Percentiles rank a stretch among this genome's conserved stretches.
Conservation (phyloP, 345 rosid species). For the Salix koriyanagi region DNA sequence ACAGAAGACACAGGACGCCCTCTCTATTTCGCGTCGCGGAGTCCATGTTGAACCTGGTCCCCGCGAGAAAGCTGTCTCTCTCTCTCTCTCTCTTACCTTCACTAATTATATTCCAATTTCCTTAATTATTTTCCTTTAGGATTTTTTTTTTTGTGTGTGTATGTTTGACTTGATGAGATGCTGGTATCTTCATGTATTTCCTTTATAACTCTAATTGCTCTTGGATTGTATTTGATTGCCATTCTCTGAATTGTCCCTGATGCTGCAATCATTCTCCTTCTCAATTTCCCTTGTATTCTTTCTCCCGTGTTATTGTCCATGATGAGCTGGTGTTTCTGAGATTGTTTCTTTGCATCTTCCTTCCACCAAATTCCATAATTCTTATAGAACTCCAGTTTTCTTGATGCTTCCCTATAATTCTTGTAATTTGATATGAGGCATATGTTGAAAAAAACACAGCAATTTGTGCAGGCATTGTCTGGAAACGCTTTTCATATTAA, state of each 20-base stretch:
- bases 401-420: neutral
- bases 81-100: neutral
- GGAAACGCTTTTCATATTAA: no score
- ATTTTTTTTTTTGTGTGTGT: neutral
- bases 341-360: neutral
- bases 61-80: slow-evolving; percentile 88
- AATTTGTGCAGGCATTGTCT: no score
- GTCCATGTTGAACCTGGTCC: slow-evolving; percentile 72
- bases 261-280: neutral
- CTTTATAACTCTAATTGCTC: neutral
- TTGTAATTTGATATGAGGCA: neutral
- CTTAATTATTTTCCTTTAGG: slow-evolving; percentile 1
- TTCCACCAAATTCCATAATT: neutral
- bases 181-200: neutral
- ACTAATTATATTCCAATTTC: neutral
- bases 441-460: no score
- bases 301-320: neutral
- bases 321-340: neutral
- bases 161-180: no score
- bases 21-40: slow-evolving; percentile 54
- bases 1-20: slow-evolving; percentile 41
- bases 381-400: neutral
- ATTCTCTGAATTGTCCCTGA: neutral
- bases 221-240: neutral
- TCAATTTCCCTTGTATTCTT: neutral